These are phyloP conservation scores for Clitopilus passeckerianus DNA, from an alignment of 768 basidiomycete genomes.

Conservation along the genomic window DNA sequence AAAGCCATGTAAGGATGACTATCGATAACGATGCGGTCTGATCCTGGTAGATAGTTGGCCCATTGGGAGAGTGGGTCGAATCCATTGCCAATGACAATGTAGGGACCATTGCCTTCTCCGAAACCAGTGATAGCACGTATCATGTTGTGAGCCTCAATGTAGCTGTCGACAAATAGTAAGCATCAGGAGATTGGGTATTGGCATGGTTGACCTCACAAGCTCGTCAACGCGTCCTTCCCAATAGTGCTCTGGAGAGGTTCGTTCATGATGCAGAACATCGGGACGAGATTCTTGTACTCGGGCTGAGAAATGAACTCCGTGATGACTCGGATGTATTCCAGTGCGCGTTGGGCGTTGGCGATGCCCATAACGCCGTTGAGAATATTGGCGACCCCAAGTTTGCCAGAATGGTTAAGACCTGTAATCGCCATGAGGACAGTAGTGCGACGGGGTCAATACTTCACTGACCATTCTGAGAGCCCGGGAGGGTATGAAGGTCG, in stretches of 20 bases:
- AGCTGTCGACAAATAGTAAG: slow-evolving; percentile 33
- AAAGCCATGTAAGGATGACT: slow-evolving; percentile 69
- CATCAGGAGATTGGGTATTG: slow-evolving; percentile 29
- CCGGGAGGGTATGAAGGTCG: slow-evolving; percentile 77
- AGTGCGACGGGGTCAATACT: slow-evolving; percentile 5
- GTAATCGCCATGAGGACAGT: slow-evolving; percentile 4
- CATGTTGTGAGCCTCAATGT: slow-evolving; percentile 52
- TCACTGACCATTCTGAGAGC: slow-evolving; percentile 63
- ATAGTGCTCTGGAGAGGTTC: slow-evolving; percentile 51
- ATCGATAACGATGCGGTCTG: slow-evolving; percentile 60
- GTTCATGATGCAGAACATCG: slow-evolving; percentile 42
- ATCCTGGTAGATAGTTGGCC: slow-evolving; percentile 44
- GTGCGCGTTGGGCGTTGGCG: slow-evolving; percentile 76
- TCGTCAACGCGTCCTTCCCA: slow-evolving; percentile 45
- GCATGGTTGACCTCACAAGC: slow-evolving; percentile 44
- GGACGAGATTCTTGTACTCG: slow-evolving; percentile 28
- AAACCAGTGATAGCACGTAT: slow-evolving; percentile 67
- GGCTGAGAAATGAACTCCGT: slow-evolving; percentile 81
- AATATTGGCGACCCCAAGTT: slow-evolving; percentile 45
- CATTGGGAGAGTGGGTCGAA: slow-evolving; percentile 34
- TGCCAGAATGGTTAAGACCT: slow-evolving; percentile 62
- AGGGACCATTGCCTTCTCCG: slow-evolving; percentile 65
- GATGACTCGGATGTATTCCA: slow-evolving; percentile 71
- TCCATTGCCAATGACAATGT: slow-evolving; percentile 42
- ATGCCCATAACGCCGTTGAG: slow-evolving; percentile 75